phyloP scores from a whole-genome alignment of 305 asterid genomes.

The Fraxinus paxiana region DNA sequence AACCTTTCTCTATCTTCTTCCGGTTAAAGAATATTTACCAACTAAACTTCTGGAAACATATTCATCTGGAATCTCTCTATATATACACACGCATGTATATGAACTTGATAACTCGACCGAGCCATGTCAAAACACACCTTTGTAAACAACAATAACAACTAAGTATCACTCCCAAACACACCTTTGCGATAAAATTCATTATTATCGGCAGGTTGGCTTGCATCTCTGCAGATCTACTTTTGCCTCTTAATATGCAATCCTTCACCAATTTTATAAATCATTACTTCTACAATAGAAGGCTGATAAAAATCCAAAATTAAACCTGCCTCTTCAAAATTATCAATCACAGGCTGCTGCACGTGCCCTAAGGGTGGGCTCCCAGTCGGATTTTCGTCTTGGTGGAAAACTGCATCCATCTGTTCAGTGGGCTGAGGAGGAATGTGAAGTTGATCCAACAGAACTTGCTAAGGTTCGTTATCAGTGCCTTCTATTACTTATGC shows the following conservation, averaged over 20 bases:
- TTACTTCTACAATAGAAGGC: constrained; percentile 30
- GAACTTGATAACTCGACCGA: constrained; percentile 16
- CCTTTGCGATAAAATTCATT: neutral
- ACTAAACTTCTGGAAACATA: constrained; percentile 20
- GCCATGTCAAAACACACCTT: constrained; percentile 23
- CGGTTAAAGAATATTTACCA: constrained; percentile 14
- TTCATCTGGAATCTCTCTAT: neutral
- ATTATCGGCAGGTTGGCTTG: constrained; percentile 17
- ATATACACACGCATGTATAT: neutral
- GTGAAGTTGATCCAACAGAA: constrained; percentile 53
- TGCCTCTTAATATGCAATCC: constrained; percentile 25
- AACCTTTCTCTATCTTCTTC: constrained; percentile 6
- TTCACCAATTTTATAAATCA: constrained; percentile 24
- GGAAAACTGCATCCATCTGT: constrained; percentile 79
- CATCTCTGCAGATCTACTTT: constrained; percentile 21
- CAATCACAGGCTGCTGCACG: constrained; percentile 95
- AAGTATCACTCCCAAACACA: neutral
- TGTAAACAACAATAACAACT: constrained; percentile 25
- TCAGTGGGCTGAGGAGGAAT: constrained; percentile 83
- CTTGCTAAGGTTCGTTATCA: constrained; percentile 58
- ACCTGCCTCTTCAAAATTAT: constrained; percentile 65
- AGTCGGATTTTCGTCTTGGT: constrained; percentile 72
- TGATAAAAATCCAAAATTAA: constrained; percentile 41
- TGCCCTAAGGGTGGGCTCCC: constrained; percentile 70
- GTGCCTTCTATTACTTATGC: constrained; percentile 17